Conservation (phyloP, 176 grass and related monocot species). For the Secale cereale region DNA sequence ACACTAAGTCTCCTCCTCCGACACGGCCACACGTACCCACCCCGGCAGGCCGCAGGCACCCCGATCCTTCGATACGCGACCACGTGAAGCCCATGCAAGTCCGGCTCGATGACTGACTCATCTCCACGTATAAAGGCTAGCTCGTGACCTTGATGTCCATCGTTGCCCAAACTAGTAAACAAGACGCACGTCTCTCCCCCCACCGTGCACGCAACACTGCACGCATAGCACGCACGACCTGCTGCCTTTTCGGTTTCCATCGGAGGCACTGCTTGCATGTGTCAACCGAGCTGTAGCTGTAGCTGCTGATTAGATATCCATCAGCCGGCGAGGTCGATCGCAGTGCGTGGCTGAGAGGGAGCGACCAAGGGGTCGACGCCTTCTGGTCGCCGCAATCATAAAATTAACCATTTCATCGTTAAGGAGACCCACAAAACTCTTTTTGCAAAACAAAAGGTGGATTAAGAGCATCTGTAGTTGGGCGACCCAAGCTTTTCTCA, state of each 20-base stretch:
- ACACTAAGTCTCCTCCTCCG: constrained; percentile 24
- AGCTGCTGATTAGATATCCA: neutral
- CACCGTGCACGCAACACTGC: neutral
- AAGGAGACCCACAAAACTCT: neutral
- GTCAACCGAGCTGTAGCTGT: neutral
- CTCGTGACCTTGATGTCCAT: neutral
- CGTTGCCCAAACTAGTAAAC: constrained; percentile 15
- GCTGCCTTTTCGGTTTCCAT: no score
- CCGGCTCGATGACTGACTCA: constrained; percentile 25
- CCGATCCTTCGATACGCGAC: neutral
- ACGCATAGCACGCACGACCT: no score
- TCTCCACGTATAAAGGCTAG: constrained; percentile 31
- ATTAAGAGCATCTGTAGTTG: no score
- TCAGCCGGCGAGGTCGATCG: neutral
- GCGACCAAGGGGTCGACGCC: neutral
- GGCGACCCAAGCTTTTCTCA: no score
- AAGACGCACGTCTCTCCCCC: neutral
- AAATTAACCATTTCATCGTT: neutral
- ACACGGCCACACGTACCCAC: neutral
- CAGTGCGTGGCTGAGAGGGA: neutral
- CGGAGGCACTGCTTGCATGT: no score
- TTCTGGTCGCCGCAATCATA: neutral
- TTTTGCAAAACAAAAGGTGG: no score
- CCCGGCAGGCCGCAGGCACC: neutral
- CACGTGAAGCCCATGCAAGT: constrained; percentile 30